phyloP scores from a whole-genome alignment of 169 alveolate species.

The Cryptosporidium parvum region DNA sequence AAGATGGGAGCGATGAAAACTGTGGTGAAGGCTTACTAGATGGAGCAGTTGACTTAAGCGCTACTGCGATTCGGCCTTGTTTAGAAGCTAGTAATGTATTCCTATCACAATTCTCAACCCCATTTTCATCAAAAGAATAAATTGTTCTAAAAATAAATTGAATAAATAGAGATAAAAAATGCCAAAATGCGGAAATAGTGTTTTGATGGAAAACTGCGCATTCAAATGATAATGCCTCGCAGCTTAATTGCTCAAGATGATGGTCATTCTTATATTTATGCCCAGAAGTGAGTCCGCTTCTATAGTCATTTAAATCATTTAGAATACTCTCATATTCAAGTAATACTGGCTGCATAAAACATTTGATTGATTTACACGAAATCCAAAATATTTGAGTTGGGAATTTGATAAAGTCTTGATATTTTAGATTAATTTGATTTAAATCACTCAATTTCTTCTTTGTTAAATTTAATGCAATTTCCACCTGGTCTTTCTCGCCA shows the following conservation, averaged over 20 bases:
- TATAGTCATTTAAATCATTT: slow-evolving; percentile 76
- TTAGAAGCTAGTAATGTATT: slow-evolving; percentile 24
- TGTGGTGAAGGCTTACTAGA: slow-evolving; percentile 80
- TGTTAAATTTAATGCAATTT: slow-evolving; percentile 13
- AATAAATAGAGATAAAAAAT: slow-evolving; percentile 75
- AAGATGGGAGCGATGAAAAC: slow-evolving; percentile 83
- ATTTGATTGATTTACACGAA: slow-evolving; percentile 83
- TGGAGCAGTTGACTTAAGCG: slow-evolving; percentile 74
- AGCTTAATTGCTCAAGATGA: slow-evolving; percentile 73
- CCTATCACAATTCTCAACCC: slow-evolving; percentile 40
- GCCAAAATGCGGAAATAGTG: slow-evolving; percentile 80
- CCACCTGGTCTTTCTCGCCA: slow-evolving; percentile 50
- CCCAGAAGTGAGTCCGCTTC: slow-evolving; percentile 77
- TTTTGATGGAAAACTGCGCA: slow-evolving; percentile 25
- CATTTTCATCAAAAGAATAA: slow-evolving; percentile 62
- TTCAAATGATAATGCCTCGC: slow-evolving; percentile 67
- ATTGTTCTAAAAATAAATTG: slow-evolving; percentile 75
- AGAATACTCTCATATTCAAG: slow-evolving; percentile 77
- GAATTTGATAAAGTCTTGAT: slow-evolving; percentile 82
- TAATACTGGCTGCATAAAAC: slow-evolving; percentile 83
- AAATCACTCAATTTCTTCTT: neutral
- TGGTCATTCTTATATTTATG: slow-evolving; percentile 56
- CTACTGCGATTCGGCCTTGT: slow-evolving; percentile 45
- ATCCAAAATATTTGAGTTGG: slow-evolving; percentile 89
- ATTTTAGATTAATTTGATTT: slow-evolving; percentile 32